Base-by-base conservation (phyloP, 495 filamentous ascomycete species). In the Apiosordaria backusii region DNA sequence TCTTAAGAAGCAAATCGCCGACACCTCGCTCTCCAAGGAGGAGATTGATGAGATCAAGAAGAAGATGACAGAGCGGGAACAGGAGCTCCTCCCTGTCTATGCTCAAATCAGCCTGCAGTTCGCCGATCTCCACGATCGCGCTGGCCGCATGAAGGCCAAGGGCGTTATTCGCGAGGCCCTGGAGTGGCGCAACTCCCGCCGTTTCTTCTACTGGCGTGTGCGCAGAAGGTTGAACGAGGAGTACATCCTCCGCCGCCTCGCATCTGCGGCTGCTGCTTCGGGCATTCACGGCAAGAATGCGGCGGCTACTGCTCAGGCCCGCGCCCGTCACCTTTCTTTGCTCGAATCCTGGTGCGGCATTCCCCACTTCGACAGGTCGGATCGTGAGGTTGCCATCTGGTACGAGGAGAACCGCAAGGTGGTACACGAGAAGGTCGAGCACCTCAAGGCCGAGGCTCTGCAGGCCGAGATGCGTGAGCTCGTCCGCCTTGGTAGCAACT, bases 141-240 rank as follows among this genome's bases (percentile, higher is more conserved):
- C 95, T 59, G 96, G 95, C 61, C 91, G 95, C 79, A 98, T 99
- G 95, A 84, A 96, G 78, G 95, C 95, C 77, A 99, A 99, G 88
- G 89, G 92, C 65, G 88, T 89, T 68, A 97, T 99, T 74, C 92
- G 96, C 62, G 83, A 87, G 67, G 80, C 89, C 1, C 84, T 99
- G 19, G 83, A 87, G 74, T 99, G 93, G 96, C 84, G 87, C 76
- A 88, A 97, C 67, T 89, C 94, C 57, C 89, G 95, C 68, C 92
- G 96, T 74, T 99, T 97, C 91, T 98, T 99, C 87, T 99, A 97
- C 88, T 99, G 95, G 95, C 93, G 95, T 83, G 89, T 96, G 63
- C 94, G 95, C 77, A 91, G 95, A 77, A 87, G 96, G 80, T 84
- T 99, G 72, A 97, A 96, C 79, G 95, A 99, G 80, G 93, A 99